Conservation (phyloP, 768 basidiomycete genomes). For the Tricholomella constricta region DNA sequence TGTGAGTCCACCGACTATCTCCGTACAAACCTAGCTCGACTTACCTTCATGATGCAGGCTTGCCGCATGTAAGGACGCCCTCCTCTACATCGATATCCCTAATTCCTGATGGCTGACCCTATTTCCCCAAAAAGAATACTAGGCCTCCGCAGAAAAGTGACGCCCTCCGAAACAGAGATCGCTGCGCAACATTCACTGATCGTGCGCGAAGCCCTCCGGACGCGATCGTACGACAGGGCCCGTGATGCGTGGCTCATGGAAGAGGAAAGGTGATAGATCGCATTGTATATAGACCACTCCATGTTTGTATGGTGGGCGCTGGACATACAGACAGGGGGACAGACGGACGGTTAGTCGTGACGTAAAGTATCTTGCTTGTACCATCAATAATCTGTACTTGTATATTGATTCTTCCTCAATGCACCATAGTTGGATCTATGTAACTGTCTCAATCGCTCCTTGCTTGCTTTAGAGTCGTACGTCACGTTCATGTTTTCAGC, state of each 20-base stretch:
- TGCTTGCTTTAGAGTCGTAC: too few relatives aligned
- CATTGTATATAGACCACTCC: background rate
- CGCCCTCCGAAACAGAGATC: slow-evolving; percentile 34
- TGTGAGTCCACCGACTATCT: slow-evolving; percentile 20
- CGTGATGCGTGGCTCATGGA: slow-evolving; percentile 17
- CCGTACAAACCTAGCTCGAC: background rate
- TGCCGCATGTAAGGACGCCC: slow-evolving; percentile 33
- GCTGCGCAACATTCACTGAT: slow-evolving; percentile 30
- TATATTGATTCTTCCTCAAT: background rate
- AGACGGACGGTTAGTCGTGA: too few relatives aligned
- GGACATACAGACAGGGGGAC: background rate
- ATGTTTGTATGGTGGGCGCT: too few relatives aligned
- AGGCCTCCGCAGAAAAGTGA: slow-evolving; percentile 38
- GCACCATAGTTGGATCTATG: too few relatives aligned
- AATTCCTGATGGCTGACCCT: background rate
- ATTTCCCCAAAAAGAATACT: slow-evolving; percentile 33
- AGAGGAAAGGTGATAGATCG: too few relatives aligned
- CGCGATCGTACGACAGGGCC: background rate
- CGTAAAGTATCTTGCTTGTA: slow-evolving; percentile 10
- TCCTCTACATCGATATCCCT: background rate
- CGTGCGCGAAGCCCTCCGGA: slow-evolving; percentile 25
- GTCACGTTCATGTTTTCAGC: too few relatives aligned
- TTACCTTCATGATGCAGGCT: slow-evolving; percentile 26
- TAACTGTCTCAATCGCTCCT: too few relatives aligned
- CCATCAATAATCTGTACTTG: slow-evolving; percentile 13